A percentile compares a stretch with the other conserved stretches of the same genome.
phyloP scores from a whole-genome alignment of 495 filamentous ascomycete genomes.

The Cladorrhinum samala region DNA sequence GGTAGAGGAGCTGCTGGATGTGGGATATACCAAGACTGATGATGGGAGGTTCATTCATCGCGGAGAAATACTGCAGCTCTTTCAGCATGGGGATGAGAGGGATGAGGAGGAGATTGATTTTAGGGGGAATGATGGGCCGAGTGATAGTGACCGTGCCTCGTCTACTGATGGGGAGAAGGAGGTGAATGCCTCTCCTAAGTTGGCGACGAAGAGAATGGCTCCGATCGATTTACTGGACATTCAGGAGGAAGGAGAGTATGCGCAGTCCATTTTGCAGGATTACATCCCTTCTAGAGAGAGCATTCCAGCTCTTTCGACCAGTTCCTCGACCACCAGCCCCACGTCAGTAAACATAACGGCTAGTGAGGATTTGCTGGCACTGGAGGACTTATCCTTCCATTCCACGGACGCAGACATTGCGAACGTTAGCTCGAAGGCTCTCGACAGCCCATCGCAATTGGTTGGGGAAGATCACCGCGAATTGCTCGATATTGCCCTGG shows the following conservation, averaged over 20 bases:
- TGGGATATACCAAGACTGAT: conserved; percentile 17
- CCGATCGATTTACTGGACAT: neutral
- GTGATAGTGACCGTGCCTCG: neutral
- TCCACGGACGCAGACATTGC: too few species aligned
- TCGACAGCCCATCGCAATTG: too few species aligned
- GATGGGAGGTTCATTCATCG: conserved; percentile 28
- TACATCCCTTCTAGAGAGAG: too few species aligned
- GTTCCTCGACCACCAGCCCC: too few species aligned
- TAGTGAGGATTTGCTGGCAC: too few species aligned
- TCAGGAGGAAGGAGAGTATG: neutral
- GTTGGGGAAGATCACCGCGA: neutral
- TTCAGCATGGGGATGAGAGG: conserved; percentile 23
- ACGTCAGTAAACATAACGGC: too few species aligned
- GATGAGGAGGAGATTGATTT: conserved; percentile 5
- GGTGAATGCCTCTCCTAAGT: neutral
- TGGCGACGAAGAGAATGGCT: neutral
- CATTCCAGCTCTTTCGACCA: too few species aligned
- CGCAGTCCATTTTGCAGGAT: too few species aligned
- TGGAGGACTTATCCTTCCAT: too few species aligned
- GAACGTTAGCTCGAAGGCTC: too few species aligned
- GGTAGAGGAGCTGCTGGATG: conserved; percentile 5
- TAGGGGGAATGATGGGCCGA: neutral
- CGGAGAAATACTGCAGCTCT: conserved; percentile 28
- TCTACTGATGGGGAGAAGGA: neutral
- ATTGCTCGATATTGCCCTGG: neutral